A percentile compares a stretch with the other conserved stretches of the same genome.
phyloP scores from a whole-genome alignment of 1,284 basidiomycete genomes.

The Anthracocystis setariae region DNA sequence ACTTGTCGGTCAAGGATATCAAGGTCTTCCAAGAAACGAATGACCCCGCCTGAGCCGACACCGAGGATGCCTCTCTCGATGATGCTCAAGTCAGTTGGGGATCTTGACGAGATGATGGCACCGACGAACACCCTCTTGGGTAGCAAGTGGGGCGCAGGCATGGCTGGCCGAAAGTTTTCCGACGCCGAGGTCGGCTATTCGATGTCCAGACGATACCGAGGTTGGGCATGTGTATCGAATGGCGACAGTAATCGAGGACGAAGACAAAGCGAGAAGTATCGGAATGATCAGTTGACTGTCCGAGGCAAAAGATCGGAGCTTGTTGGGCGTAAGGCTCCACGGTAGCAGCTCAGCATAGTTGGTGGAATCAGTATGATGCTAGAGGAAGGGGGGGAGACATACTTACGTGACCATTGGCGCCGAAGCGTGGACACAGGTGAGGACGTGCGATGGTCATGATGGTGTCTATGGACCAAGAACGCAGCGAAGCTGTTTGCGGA shows the following conservation, averaged over 20 bases:
- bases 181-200: conserved; percentile 44
- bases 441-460: conserved; percentile 39
- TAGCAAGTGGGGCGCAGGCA: conserved; percentile 51
- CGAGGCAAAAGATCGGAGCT: not conserved
- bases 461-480: not conserved
- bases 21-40: conserved; percentile 62
- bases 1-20: conserved; percentile 36
- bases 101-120: conserved; percentile 53
- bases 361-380: not conserved
- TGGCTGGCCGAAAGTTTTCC: conserved; percentile 51
- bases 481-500: not conserved
- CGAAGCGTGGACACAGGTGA: conserved; percentile 26
- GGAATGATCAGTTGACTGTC: not conserved
- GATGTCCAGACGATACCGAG: not conserved
- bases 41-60: conserved; percentile 56
- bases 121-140: conserved; percentile 60
- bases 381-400: not conserved
- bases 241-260: not conserved
- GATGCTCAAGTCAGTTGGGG: conserved; percentile 46
- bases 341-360: not conserved
- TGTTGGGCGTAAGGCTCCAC: no score
- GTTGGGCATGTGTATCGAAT: not conserved
- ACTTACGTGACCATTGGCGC: conserved; percentile 40
- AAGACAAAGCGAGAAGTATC: not conserved
- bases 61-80: conserved; percentile 56